Evolutionary conservation across 192 early-diverging fungal genomes (phyloP).

Genomic region (Gryganskiella cystojenkinii): DNA sequence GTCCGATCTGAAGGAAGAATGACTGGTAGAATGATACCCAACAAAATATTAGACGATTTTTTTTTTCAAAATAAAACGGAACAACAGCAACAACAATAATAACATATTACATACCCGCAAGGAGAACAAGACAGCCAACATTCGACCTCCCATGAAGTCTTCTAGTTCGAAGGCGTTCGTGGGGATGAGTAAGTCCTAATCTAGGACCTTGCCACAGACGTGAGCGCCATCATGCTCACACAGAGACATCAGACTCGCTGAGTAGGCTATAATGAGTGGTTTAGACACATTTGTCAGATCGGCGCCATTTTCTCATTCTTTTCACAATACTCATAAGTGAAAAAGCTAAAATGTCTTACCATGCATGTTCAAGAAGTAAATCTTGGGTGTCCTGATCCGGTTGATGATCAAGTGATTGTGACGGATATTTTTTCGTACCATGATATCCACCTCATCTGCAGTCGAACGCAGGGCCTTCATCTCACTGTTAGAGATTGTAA

Average conservation of each 20-base stretch:
- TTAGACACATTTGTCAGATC: no score
- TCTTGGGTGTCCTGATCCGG: conserved; percentile 3
- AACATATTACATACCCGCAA: conserved; percentile 11
- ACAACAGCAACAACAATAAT: background rate
- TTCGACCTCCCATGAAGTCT: conserved; percentile 4
- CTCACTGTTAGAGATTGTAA: conserved; percentile 20
- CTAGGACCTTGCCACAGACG: conserved; percentile 12
- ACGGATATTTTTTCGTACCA: conserved; percentile 15
- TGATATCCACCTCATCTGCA: conserved; percentile 1
- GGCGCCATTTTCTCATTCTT: no score
- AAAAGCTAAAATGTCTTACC: background rate
- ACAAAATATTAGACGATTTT: background rate
- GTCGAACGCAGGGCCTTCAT: conserved; percentile 16
- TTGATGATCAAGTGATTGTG: conserved; percentile 23
- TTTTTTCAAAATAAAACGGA: background rate
- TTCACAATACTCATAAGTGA: background rate
- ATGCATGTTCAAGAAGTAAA: conserved; percentile 15
- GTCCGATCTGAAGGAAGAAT: background rate
- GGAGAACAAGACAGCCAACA: conserved; percentile 13
- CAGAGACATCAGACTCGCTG: conserved; percentile 18
- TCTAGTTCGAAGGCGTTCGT: conserved; percentile 15
- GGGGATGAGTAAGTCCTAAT: conserved; percentile 7
- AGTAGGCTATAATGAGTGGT: conserved; percentile 7
- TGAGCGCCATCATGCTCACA: conserved; percentile 10
- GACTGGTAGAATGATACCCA: background rate